Evolutionary conservation across 2,329 filamentous ascomycete species (phyloP).

Genomic region (Thermothelomyces thermophilus): DNA sequence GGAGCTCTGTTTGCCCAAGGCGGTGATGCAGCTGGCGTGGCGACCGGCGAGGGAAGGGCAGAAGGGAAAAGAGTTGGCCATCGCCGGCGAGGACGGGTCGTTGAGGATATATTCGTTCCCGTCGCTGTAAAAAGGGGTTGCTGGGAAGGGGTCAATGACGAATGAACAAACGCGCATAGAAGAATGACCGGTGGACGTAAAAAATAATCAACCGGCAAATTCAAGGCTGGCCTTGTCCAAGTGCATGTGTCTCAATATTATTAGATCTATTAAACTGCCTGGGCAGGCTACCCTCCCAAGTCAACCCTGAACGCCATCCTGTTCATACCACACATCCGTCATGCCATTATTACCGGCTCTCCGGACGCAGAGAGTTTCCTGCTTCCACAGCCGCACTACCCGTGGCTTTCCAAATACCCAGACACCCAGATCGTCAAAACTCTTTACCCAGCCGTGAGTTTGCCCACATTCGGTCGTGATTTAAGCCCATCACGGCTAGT

Average conservation of each 20-base stretch:
- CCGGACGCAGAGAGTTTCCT: neutral
- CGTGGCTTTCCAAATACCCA: too few relatives aligned
- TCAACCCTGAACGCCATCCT: conserved; percentile 4
- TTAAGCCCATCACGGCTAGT: too few relatives aligned
- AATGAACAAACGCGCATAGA: neutral
- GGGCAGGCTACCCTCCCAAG: neutral
- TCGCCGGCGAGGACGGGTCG: conserved; percentile 56
- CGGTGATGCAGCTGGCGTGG: conserved; percentile 65
- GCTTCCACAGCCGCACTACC: neutral
- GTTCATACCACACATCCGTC: conserved; percentile 1
- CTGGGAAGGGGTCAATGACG: neutral
- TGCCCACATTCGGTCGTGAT: too few relatives aligned
- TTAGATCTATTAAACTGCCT: conserved; percentile 10
- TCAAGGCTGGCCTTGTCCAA: neutral
- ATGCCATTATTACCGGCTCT: neutral
- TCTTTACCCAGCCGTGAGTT: too few relatives aligned
- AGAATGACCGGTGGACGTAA: neutral
- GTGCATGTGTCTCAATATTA: neutral
- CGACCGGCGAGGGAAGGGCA: conserved; percentile 39
- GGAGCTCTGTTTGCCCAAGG: conserved; percentile 53
- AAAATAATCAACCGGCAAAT: neutral
- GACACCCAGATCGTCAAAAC: too few relatives aligned
- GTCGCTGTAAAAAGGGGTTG: conserved; percentile 8
- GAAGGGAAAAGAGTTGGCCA: conserved; percentile 35
- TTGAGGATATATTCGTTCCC: conserved; percentile 44